Percentiles rank a stretch among this genome's conserved stretches.
Evolutionary conservation across 805 yeast genomes (phyloP).

Genomic region (Phaffomyces opuntiae): DNA sequence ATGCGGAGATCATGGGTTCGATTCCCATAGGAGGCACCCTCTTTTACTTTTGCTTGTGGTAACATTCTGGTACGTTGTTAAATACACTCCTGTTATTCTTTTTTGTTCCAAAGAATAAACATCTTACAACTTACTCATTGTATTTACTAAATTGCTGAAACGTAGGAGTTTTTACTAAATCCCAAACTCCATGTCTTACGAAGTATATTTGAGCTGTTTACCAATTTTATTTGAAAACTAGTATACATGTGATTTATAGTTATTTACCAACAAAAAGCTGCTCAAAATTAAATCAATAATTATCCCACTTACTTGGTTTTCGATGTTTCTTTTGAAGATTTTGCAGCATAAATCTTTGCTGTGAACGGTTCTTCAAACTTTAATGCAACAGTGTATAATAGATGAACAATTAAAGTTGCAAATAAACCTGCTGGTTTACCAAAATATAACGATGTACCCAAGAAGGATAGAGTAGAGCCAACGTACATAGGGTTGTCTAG

Average conservation of each 20-base stretch:
- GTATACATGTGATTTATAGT: too few relatives aligned
- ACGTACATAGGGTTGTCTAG: conserved; percentile 95
- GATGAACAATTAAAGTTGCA: conserved; percentile 62
- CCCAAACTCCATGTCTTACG: too few relatives aligned
- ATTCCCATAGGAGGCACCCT: conserved; percentile 45
- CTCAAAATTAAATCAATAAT: too few relatives aligned
- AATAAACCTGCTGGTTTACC: conserved; percentile 87
- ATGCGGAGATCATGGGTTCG: conserved; percentile 53
- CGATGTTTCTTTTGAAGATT: conserved; percentile 35
- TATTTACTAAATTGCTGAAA: too few relatives aligned
- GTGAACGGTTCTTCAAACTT: conserved; percentile 95
- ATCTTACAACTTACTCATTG: too few relatives aligned
- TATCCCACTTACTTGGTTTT: too few relatives aligned
- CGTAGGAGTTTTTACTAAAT: too few relatives aligned
- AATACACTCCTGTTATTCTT: not conserved
- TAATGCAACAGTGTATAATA: conserved; percentile 81
- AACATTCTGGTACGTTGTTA: not conserved
- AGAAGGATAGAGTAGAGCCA: conserved; percentile 83
- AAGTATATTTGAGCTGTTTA: too few relatives aligned
- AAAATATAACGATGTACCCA: conserved; percentile 83
- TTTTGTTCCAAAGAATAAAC: conserved; percentile 15
- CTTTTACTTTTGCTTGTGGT: conserved; percentile 5
- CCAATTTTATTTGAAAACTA: too few relatives aligned
- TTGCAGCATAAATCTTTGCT: conserved; percentile 76
- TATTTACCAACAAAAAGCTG: too few relatives aligned